A percentile compares a stretch with the other conserved stretches of the same genome.
phyloP scores from a whole-genome alignment of 768 basidiomycete species.

The Gelatoporia subvermispora region DNA sequence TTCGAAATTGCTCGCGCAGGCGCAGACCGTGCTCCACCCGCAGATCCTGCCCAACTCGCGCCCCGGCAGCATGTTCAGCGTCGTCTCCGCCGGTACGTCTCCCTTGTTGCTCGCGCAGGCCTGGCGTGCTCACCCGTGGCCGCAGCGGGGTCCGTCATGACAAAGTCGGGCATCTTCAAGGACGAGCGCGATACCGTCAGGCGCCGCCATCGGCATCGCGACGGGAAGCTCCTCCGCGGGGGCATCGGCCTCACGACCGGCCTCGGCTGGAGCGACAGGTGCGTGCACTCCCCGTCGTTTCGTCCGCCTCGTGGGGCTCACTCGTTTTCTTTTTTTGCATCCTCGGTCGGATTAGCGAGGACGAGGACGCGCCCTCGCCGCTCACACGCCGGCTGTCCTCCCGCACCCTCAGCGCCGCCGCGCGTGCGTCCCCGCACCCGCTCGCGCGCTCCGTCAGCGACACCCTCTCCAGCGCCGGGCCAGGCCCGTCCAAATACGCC shows the following conservation, averaged over 20 bases:
- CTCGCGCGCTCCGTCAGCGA: constrained; percentile 24
- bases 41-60: constrained; percentile 8
- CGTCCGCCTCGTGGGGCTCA: not conserved
- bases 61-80: constrained; percentile 22
- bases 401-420: constrained; percentile 15
- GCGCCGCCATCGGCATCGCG: constrained; percentile 31
- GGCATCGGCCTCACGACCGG: constrained; percentile 39
- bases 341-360: constrained; percentile 24
- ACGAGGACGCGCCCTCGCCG: constrained; percentile 36
- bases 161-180: constrained; percentile 31
- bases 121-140: not conserved
- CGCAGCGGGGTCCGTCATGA: constrained; percentile 21
- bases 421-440: constrained; percentile 19
- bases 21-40: constrained; percentile 12
- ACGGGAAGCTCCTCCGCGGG: constrained; percentile 31
- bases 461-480: not conserved
- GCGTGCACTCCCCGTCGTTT: too few species aligned
- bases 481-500: too few species aligned
- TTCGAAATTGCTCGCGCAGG: constrained; percentile 33
- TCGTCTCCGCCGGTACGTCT: not conserved
- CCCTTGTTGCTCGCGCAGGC: not conserved
- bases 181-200: constrained; percentile 32
- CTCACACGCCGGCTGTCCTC: constrained; percentile 31
- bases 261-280: constrained; percentile 39
- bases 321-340: too few species aligned